Base-by-base conservation (phyloP, 2,329 filamentous ascomycete species). In the Penicillium frequentans region DNA sequence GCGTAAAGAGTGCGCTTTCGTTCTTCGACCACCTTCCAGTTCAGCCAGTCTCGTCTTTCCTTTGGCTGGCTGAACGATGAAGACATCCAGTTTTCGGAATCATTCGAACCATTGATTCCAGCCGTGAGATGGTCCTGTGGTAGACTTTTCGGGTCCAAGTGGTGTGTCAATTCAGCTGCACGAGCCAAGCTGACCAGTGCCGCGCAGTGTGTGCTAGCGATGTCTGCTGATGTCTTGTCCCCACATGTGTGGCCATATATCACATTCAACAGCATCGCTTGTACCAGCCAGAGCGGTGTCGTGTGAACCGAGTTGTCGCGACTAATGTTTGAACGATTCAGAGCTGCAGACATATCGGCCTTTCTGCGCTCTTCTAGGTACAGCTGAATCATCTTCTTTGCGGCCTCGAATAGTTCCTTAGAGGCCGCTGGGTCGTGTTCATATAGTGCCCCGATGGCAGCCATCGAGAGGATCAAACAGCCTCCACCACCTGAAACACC, bases 161-260 rank as follows among this genome's bases (percentile, higher is more conserved):
- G 67, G 61, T 73, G 82, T 21, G 86, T 83, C 51, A 98, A 78
- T 52, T 91, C 89, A n/a, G 93, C 92, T 33, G 92, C 91, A 69
- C 93, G 89, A 4, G 93, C 92, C 51, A 99, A 84, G 71, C 91
- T 96, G 52, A 97, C 91, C 43, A 99, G 79, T 21, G 93, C 91
- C 8, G 92, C 90, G 71, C 91, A 96, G 71, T 98, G 93, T 1
- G 90, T 96, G 61, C 89, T 93, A 1, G 93, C 93, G 68, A 96
- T 96, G 71, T 97, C 92, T 58, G 90, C 91, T 23, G 91, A 90
- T 53, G 87, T 88, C 77, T 96, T 93, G 72, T 98, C 93, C 37
- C 90, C 91, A 71, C 92, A 96, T 64, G 96, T 96, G 73, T 97
- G 91, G 14, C 93, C 93, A 71, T 96, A 98, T 16, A 97, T 90